Percentiles rank a stretch among this genome's conserved stretches.
phyloP scores from a whole-genome alignment of 139 green algal species.

The Chlamydomonas incerta region DNA sequence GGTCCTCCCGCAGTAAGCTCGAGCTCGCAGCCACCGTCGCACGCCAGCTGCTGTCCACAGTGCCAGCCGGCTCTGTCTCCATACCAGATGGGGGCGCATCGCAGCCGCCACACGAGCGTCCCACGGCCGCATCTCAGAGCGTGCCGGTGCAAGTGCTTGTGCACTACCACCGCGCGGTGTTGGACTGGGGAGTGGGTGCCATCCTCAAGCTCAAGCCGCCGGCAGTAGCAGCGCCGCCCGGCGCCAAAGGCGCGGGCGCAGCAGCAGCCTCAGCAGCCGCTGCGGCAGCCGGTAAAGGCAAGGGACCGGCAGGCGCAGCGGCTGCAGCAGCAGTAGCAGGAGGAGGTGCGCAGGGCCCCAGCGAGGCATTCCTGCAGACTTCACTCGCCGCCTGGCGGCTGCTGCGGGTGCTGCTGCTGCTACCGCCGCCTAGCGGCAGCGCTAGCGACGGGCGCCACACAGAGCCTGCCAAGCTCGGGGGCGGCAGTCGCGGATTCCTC shows the following conservation, averaged over 20 bases:
- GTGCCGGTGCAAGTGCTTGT: slow-evolving; percentile 7
- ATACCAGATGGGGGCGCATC: too few species aligned
- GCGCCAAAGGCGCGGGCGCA: background rate
- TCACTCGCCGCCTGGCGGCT: background rate
- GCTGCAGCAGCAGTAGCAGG: background rate
- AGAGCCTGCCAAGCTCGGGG: too few species aligned
- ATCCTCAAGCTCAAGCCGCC: slow-evolving; percentile 5
- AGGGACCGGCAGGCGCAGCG: too few species aligned
- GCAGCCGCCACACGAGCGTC: too few species aligned
- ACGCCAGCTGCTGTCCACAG: too few species aligned
- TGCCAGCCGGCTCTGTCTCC: too few species aligned
- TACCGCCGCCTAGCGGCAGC: background rate
- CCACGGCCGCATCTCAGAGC: too few species aligned
- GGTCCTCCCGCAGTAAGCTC: too few species aligned
- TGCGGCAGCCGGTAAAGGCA: background rate
- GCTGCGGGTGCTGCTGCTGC: slow-evolving; percentile 18
- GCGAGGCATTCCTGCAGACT: background rate
- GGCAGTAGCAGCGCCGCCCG: background rate
- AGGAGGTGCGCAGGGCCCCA: background rate
- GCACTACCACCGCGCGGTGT: slow-evolving; percentile 26
- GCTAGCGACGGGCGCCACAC: too few species aligned
- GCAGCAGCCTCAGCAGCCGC: background rate
- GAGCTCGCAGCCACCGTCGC: too few species aligned
- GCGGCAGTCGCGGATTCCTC: background rate
- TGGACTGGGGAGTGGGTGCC: slow-evolving; percentile 23